Percentiles rank a stretch among this genome's conserved stretches.
phyloP scores from a whole-genome alignment of 1,139 yeast species.

The Debaryomyces robertsiae region DNA sequence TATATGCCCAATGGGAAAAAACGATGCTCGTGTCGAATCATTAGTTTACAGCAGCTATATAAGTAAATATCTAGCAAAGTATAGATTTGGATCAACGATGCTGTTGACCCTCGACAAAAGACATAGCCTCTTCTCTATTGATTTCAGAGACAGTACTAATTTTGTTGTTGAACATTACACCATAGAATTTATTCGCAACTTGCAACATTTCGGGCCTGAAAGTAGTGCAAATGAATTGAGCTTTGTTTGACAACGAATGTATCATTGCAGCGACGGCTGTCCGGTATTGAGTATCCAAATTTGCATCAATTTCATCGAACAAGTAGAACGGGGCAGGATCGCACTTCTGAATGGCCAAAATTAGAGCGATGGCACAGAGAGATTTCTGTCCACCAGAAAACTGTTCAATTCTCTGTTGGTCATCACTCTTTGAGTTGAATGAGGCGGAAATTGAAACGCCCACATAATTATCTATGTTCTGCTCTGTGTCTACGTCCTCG shows the following conservation, averaged over 20 bases:
- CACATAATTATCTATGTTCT: conserved; percentile 58
- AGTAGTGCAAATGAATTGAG: conserved; percentile 95
- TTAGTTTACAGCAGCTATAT: too few species aligned
- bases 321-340: conserved; percentile 97
- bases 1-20: too few species aligned
- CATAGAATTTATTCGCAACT: conserved; percentile 84
- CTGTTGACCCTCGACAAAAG: conserved; percentile 72
- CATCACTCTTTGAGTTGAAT: conserved; percentile 83
- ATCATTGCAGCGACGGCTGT: conserved; percentile 84
- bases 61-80: too few species aligned
- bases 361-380: conserved; percentile 88
- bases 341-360: conserved; percentile 88
- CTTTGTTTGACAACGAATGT: conserved; percentile 59
- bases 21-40: too few species aligned
- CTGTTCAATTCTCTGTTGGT: conserved; percentile 87
- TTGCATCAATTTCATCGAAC: conserved; percentile 96
- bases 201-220: conserved; percentile 91
- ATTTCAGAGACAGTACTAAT: conserved; percentile 80
- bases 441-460: conserved; percentile 91
- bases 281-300: conserved; percentile 89
- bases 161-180: conserved; percentile 82
- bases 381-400: conserved; percentile 97
- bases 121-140: conserved; percentile 69
- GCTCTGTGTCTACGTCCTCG: conserved; percentile 21
- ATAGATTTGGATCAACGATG: conserved; percentile 13